Evolutionary conservation across 139 green algal genomes (phyloP), one percentile per base, ranked within the genome.

Genomic region (Yamagishiella unicocca): DNA sequence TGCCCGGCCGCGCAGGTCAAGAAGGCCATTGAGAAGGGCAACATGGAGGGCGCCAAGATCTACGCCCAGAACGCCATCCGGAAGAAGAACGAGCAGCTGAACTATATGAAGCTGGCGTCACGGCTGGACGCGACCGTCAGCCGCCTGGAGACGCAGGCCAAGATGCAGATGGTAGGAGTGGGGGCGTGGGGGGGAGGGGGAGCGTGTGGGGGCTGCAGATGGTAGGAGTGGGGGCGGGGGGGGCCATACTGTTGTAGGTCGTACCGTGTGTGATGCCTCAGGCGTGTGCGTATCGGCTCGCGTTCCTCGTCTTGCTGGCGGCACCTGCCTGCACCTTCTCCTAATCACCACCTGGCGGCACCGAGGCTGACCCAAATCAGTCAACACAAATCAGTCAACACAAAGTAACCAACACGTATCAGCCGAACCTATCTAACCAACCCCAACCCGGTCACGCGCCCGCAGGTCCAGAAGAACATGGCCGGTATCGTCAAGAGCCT

Each of bases 1-100:
- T n/a, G n/a, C n/a, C n/a, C n/a, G n/a, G n/a, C n/a, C 68, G 24
- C 25, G 8, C 68, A 82, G 70, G 50, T 99, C 8, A 99, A 99
- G 88, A 98, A 97, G 73, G 98, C 98, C 2, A 99, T 99, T 38
- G 98, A 99, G 84, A 99, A 99, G 87, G 97, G 97, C 62, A 99
- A 99, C 90, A 90, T 94, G 79, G 92, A 95, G 73, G 92, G 92
- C 0, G 92, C 92, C 27, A 93, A 93, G 66, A 95, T 95, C 35
- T 95, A 93, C 80, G 87, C 89, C 8, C 92, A 98, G 90, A 99
- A 99, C 46, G 96, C 97, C 19, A 99, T 99, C 70, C 88, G 97
- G 54, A 93, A 93, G 67, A 93, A 94, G 84, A 89, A 91, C 40
- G 98, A 99, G 92, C 92, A 97, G 83, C 89, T 99, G 3, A 99